Evolutionary conservation across 495 filamentous ascomycete genomes (phyloP).

Genomic region (Articulospora tetracladia): DNA sequence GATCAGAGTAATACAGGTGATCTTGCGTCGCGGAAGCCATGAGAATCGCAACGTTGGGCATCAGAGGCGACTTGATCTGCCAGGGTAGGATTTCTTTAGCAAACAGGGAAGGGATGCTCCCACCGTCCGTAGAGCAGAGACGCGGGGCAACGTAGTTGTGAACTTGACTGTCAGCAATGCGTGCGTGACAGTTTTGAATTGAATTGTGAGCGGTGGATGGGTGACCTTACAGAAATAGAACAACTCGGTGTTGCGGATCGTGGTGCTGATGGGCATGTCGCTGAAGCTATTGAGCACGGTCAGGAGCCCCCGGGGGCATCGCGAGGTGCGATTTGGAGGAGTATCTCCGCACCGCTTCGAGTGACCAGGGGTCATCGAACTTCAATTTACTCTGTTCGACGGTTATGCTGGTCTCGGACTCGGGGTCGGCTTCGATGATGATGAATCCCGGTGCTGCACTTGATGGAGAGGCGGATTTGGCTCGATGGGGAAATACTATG

Average conservation of each 20-base stretch:
- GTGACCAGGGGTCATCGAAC: neutral
- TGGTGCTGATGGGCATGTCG: conserved; percentile 14
- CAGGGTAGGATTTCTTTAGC: conserved; percentile 21
- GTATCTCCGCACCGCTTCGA: neutral
- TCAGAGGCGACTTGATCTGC: conserved; percentile 27
- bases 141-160: conserved; percentile 24
- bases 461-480: neutral
- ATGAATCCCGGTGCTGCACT: neutral
- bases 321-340: neutral
- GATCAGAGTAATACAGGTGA: conserved; percentile 1
- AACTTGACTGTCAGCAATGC: conserved; percentile 1
- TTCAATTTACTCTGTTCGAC: neutral
- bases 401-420: neutral
- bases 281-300: conserved; percentile 22
- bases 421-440: neutral
- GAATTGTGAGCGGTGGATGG: neutral
- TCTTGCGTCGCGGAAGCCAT: conserved; percentile 25
- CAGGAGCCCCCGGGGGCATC: conserved; percentile 17
- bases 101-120: conserved; percentile 15
- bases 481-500: neutral
- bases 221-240: conserved; percentile 25
- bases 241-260: conserved; percentile 19
- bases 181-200: neutral
- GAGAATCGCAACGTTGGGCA: conserved; percentile 26
- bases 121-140: conserved; percentile 25